Base-by-base conservation (phyloP, 1,139 yeast species). In the Scheffersomyces illinoinensis region DNA sequence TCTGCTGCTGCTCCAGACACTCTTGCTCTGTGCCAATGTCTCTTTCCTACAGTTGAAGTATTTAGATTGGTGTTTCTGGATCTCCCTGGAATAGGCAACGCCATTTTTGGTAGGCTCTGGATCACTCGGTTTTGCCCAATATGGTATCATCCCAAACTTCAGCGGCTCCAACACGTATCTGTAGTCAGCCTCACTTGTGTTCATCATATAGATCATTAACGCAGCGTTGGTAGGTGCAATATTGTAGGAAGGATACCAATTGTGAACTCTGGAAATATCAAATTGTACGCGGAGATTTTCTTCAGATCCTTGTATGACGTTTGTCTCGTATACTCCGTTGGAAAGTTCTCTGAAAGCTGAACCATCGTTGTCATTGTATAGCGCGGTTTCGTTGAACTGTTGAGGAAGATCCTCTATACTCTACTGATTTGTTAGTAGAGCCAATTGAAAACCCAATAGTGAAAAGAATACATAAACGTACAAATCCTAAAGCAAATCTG, bases 41-140 rank as follows among this genome's bases (percentile, higher is more conserved):
- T 90, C 96, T 55, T 74, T 73, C 51, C 92, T 74, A 24, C 95
- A 91, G 72, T 90, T 90, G 74, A 90, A 88, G 56, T 71, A 73
- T 52, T 68, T 71, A 8, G 77, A 69, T 59, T 78, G 76, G 51
- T 65, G 65, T 53, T 65, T 64, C 55, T 73, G 79, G 21, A 78
- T 58, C 54, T 79, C 82, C 52, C 69, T 71, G 0, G 77, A 69
- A 59, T 71, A 71, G 39, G 58, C 63, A 10, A 59, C 58, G 3
- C 69, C 69, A 23, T 62, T 64, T 23, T 64, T 63, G 0, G 71
- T 75, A 0, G 75, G 68, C 19, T 68, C 70, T 1, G 74, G 66
- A 53, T 73, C 72, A 33, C 63, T 66, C 1, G 84, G 84, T 57
- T 76, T 74, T 18, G 80, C 77, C 83, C 83, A 81, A 7, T 63